phyloP scores from a whole-genome alignment of 1,139 yeast species.

The Saccharomyces hybrid region DNA sequence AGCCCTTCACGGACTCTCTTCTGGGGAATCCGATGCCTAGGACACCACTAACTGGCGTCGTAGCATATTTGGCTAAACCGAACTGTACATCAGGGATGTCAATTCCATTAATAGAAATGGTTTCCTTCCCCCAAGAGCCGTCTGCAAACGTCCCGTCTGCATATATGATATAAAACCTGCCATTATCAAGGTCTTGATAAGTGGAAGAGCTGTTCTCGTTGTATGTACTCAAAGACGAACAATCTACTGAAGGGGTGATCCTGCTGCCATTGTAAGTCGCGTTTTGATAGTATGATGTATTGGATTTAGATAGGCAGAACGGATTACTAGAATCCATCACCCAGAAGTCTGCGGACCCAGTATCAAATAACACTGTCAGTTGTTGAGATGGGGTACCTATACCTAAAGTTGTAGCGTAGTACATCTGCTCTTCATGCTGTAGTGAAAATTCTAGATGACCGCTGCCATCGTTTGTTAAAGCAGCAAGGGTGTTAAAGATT shows the following conservation, averaged over 20 bases:
- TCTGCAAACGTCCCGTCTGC: conserved; percentile 20
- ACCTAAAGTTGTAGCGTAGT: conserved; percentile 38
- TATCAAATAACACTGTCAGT: conserved; percentile 50
- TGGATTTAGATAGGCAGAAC: conserved; percentile 18
- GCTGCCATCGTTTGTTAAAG: not conserved
- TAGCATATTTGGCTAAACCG: conserved; percentile 21
- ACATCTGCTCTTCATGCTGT: conserved; percentile 26
- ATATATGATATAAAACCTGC: conserved; percentile 19
- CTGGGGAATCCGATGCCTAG: conserved; percentile 27
- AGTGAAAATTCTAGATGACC: conserved; percentile 12
- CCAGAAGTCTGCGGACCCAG: conserved; percentile 70
- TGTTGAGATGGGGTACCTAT: conserved; percentile 49
- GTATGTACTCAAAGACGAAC: conserved; percentile 10
- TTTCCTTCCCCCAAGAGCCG: conserved; percentile 25
- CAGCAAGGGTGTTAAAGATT: not conserved
- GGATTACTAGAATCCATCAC: conserved; percentile 35
- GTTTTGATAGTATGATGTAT: conserved; percentile 9
- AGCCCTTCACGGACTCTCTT: conserved; percentile 21
- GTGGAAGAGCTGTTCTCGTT: conserved; percentile 12
- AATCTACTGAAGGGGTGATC: conserved; percentile 11
- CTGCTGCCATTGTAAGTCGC: conserved; percentile 10
- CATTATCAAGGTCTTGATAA: conserved; percentile 9
- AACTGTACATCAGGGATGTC: conserved; percentile 18
- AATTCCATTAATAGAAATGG: conserved; percentile 10
- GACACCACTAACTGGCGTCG: conserved; percentile 22